Conservation (phyloP, 73 alveolate genomes). For the Symbiodinium natans region DNA sequence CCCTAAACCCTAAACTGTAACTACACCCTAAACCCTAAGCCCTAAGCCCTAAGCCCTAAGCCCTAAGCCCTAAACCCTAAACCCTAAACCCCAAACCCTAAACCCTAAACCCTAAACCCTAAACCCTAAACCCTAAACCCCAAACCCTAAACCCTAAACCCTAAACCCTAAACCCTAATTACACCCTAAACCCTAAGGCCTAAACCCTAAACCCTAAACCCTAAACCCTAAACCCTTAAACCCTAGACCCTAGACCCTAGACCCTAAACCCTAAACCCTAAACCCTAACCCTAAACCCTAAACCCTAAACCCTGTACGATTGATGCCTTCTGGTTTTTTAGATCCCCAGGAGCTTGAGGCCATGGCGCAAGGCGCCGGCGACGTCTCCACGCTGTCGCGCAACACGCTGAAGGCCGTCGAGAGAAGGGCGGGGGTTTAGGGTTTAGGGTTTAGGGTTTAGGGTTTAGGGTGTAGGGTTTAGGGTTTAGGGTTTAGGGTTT, state of each 20-base stretch:
- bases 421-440: background rate
- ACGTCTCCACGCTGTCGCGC: conserved; percentile 31
- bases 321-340: too few species aligned
- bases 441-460: background rate
- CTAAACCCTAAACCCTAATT: too few species aligned
- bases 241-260: background rate
- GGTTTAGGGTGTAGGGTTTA: background rate
- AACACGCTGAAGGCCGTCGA: conserved; percentile 16
- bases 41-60: background rate
- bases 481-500: background rate
- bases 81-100: too few species aligned
- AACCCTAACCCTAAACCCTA: background rate
- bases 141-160: too few species aligned
- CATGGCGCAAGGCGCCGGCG: conserved; percentile 48
- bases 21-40: background rate
- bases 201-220: too few species aligned
- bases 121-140: too few species aligned
- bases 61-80: background rate
- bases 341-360: conserved; percentile 61
- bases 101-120: too few species aligned
- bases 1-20: too few species aligned
- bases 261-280: background rate
- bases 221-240: background rate
- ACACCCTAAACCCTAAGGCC: too few species aligned
- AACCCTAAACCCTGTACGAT: background rate